These are phyloP conservation scores for Rhodotorula graminis DNA, from an alignment of 768 basidiomycete genomes.

Conservation along the genomic window DNA sequence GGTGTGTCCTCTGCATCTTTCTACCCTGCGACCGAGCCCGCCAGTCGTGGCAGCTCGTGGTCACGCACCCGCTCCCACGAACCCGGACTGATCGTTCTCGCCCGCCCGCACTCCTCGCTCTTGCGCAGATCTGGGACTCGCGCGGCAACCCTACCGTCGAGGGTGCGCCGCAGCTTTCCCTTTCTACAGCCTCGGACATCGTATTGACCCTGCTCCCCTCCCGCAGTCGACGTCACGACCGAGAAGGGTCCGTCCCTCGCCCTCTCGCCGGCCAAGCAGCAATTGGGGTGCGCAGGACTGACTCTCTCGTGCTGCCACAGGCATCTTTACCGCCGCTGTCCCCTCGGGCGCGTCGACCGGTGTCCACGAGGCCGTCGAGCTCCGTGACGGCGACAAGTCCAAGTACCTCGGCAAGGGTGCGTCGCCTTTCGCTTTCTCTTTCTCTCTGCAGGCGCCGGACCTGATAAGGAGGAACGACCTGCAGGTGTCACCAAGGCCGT, in stretches of 20 bases:
- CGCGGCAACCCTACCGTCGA: conserved; percentile 73
- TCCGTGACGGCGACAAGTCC: conserved; percentile 90
- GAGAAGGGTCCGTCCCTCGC: conserved; percentile 38
- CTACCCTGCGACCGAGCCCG: too few species aligned
- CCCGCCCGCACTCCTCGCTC: neutral
- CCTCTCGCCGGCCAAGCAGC: neutral
- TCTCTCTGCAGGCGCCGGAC: too few species aligned
- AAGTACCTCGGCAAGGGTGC: conserved; percentile 92
- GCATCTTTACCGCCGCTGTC: conserved; percentile 87
- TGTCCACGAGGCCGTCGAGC: conserved; percentile 95
- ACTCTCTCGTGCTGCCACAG: conserved; percentile 53
- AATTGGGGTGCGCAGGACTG: conserved; percentile 63
- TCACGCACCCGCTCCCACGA: neutral
- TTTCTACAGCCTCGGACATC: accelerated
- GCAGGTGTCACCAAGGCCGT: conserved; percentile 90
- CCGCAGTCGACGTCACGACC: conserved; percentile 41
- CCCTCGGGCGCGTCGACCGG: conserved; percentile 99
- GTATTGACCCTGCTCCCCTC: neutral
- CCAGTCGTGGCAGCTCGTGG: neutral
- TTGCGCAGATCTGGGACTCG: conserved; percentile 89
- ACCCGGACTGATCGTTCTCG: neutral
- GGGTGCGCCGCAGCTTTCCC: conserved; percentile 11
- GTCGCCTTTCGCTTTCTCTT: neutral
- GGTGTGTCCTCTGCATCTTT: conserved; percentile 11
- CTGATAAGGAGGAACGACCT: too few species aligned